A percentile compares a stretch with the other conserved stretches of the same genome.
These are phyloP conservation scores for Solanum chilense DNA, from an alignment of 257 asterid genomes.

Conservation along the genomic window DNA sequence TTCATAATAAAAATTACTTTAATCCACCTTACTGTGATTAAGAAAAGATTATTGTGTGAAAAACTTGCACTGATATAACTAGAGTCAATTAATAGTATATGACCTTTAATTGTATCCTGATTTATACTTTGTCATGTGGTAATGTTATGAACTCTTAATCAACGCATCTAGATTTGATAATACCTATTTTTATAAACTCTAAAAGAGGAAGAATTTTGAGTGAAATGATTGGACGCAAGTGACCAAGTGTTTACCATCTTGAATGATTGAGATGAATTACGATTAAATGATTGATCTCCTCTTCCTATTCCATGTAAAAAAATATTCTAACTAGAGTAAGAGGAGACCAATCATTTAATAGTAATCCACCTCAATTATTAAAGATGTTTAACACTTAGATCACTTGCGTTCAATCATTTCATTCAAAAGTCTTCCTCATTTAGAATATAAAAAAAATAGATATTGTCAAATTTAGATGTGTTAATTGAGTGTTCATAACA, in stretches of 20 bases:
- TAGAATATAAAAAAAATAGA: neutral
- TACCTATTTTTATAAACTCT: neutral
- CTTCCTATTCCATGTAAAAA: too few species aligned
- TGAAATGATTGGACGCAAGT: neutral
- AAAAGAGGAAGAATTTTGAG: neutral
- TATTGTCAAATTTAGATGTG: neutral
- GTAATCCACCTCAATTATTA: too few species aligned
- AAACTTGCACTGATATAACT: neutral
- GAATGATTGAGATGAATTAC: neutral
- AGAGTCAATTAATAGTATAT: neutral
- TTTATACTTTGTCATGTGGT: neutral
- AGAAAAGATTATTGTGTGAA: neutral
- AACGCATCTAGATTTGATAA: neutral
- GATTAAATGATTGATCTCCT: neutral
- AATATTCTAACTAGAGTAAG: too few species aligned
- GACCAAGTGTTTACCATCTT: neutral
- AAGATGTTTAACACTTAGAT: too few species aligned
- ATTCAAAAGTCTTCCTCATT: too few species aligned
- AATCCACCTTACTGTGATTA: too few species aligned
- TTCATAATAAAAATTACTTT: neutral
- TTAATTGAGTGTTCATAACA: neutral
- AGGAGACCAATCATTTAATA: too few species aligned
- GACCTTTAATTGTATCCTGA: neutral
- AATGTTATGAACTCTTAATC: neutral
- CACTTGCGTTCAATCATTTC: too few species aligned